Conservation (phyloP, 1,139 yeast species). For the Taphrina betulina region DNA sequence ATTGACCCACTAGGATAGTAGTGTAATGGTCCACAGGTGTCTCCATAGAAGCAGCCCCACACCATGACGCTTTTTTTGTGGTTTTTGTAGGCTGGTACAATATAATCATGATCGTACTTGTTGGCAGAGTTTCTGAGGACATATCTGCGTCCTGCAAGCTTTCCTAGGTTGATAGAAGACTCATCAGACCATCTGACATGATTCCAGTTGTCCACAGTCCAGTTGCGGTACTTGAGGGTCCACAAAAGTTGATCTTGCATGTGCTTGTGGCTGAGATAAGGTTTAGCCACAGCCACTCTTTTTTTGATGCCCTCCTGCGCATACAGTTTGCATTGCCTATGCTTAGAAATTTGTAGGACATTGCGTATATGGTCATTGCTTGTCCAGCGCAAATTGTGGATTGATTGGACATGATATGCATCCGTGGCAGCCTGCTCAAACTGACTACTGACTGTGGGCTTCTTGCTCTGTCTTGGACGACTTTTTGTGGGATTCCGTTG, state of each 20-base stretch:
- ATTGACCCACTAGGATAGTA: constrained; percentile 3
- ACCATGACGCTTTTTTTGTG: background rate
- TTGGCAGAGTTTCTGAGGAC: background rate
- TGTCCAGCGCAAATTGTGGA: too few relatives aligned
- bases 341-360: too few relatives aligned
- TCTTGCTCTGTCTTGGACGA: too few relatives aligned
- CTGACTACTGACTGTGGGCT: too few relatives aligned
- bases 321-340: too few relatives aligned
- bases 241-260: background rate
- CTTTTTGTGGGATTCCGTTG: too few relatives aligned
- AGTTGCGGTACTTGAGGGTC: background rate
- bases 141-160: background rate
- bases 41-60: background rate
- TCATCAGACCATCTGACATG: constrained; percentile 4
- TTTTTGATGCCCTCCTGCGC: too few relatives aligned
- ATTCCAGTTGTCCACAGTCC: too few relatives aligned
- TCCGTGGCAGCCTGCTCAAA: too few relatives aligned
- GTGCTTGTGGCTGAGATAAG: constrained; percentile 1
- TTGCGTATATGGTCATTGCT: too few relatives aligned
- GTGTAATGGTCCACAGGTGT: background rate
- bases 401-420: too few relatives aligned
- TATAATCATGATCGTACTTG: background rate
- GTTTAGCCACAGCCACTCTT: too few relatives aligned
- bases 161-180: constrained; percentile 1
- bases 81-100: background rate